phyloP scores from a whole-genome alignment of 2,329 filamentous ascomycete genomes.

The Fusarium cyanostomum region DNA sequence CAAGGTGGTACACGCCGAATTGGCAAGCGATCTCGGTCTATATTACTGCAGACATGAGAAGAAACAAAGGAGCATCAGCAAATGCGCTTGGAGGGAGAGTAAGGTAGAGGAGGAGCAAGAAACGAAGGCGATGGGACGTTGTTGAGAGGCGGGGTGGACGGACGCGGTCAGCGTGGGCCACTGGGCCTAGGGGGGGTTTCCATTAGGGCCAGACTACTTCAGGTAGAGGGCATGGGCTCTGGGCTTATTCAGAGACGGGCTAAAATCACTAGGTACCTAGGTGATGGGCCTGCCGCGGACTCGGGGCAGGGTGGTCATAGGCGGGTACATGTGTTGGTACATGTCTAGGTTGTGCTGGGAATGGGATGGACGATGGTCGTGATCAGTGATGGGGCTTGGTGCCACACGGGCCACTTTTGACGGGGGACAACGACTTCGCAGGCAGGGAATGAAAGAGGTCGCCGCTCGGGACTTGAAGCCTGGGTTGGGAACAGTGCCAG shows the following conservation, averaged over 20 bases:
- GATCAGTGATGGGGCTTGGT: constrained; percentile 31
- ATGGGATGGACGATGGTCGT: constrained; percentile 9
- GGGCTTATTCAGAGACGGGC: constrained; percentile 18
- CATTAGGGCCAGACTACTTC: constrained; percentile 32
- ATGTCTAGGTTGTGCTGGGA: constrained; percentile 2
- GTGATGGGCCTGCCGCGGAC: constrained; percentile 5
- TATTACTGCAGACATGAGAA: constrained; percentile 50
- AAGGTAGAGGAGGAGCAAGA: constrained; percentile 38
- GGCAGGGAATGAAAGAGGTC: constrained; percentile 21
- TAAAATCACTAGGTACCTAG: constrained; percentile 22
- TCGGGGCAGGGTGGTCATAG: constrained; percentile 18
- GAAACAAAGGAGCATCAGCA: constrained; percentile 46
- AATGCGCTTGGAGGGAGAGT: constrained; percentile 30
- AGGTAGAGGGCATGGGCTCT: constrained; percentile 31
- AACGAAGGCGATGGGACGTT: constrained; percentile 46
- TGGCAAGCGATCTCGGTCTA: constrained; percentile 48
- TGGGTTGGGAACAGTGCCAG: constrained; percentile 18
- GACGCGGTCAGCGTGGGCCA: constrained; percentile 43
- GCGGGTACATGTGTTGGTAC: constrained; percentile 16
- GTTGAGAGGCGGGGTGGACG: constrained; percentile 47
- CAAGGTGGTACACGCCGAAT: constrained; percentile 53
- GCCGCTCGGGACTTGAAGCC: constrained; percentile 10
- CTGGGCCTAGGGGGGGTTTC: constrained; percentile 31
- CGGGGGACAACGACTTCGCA: constrained; percentile 15
- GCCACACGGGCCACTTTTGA: constrained; percentile 32